Evolutionary conservation across 1,284 basidiomycete species (phyloP).

Genomic region (Ceratobasidium theobromae): DNA sequence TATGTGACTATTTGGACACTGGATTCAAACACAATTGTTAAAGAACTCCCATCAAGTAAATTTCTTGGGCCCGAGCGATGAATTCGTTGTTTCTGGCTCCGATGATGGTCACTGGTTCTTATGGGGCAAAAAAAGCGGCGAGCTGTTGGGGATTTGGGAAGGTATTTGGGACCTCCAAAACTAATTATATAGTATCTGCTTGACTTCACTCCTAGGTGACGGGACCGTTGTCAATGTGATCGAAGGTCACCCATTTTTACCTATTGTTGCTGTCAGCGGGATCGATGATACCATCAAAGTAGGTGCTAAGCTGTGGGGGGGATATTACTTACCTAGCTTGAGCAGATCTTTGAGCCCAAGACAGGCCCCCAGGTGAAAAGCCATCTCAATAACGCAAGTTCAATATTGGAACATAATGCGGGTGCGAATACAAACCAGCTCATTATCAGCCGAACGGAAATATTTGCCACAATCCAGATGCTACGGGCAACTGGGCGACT

Average conservation of each 20-base stretch:
- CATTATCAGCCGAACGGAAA: not conserved
- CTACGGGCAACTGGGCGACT: slow-evolving; percentile 8
- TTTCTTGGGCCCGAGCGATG: slow-evolving; percentile 75
- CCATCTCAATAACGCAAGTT: slow-evolving; percentile 51
- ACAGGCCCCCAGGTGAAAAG: slow-evolving; percentile 54
- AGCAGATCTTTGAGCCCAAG: slow-evolving; percentile 70
- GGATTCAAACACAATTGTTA: slow-evolving; percentile 14
- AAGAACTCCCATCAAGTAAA: slow-evolving; percentile 57
- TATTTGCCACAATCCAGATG: slow-evolving; percentile 5
- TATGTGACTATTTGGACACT: slow-evolving; percentile 45
- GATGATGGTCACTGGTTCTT: slow-evolving; percentile 80
- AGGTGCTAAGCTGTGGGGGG: slow-evolving; percentile 34
- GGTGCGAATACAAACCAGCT: not conserved
- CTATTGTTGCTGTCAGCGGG: slow-evolving; percentile 82
- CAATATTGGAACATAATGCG: slow-evolving; percentile 57
- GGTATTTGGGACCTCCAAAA: slow-evolving; percentile 46
- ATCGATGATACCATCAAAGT: slow-evolving; percentile 90
- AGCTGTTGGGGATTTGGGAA: slow-evolving; percentile 75
- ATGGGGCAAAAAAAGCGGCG: slow-evolving; percentile 72
- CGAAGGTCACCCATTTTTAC: slow-evolving; percentile 77
- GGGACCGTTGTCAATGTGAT: slow-evolving; percentile 78
- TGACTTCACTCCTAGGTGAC: slow-evolving; percentile 48
- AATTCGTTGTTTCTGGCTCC: slow-evolving; percentile 82
- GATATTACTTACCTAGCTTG: slow-evolving; percentile 2
- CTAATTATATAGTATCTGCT: not conserved